These are phyloP conservation scores for Trametes coccinea DNA, from an alignment of 768 basidiomycete genomes.

Conservation along the genomic window DNA sequence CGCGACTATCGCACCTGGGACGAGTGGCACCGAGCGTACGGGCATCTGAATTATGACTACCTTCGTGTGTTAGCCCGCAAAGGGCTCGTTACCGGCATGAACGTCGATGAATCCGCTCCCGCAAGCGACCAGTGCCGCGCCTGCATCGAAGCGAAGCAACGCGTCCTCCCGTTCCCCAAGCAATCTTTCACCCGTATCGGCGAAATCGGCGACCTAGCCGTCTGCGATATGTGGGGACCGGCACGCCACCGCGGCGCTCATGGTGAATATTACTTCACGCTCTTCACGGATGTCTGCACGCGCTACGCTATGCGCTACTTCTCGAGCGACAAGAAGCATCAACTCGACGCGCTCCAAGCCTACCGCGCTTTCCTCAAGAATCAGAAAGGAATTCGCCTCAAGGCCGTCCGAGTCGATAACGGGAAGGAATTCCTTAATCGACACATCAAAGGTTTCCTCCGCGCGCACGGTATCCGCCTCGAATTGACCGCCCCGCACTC, in stretches of 20 bases:
- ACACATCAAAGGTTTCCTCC: not conserved
- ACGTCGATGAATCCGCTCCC: conserved; percentile 1
- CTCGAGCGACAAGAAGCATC: not conserved
- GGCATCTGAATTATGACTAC: conserved; percentile 14
- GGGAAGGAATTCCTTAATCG: not conserved
- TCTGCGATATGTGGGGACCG: conserved; percentile 4
- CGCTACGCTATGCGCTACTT: not conserved
- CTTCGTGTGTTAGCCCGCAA: conserved; percentile 1
- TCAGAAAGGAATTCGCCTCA: conserved; percentile 33
- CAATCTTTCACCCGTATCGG: not conserved
- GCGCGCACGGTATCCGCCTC: not conserved
- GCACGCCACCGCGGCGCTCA: not conserved
- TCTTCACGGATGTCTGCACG: not conserved
- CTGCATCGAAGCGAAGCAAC: conserved; percentile 29
- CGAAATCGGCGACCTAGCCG: conserved; percentile 6
- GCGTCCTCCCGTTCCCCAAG: conserved; percentile 2
- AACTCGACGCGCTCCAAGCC: not conserved
- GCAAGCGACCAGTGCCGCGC: conserved; percentile 17
- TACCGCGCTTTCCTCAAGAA: conserved; percentile 23
- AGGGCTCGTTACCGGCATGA: conserved; percentile 22
- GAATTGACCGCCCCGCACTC: conserved; percentile 17
- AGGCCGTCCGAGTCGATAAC: conserved; percentile 40
- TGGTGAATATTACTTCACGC: not conserved
- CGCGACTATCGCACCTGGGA: not conserved
- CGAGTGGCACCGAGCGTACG: conserved; percentile 24